Conservation (phyloP, 176 grass and related monocot genomes). For the Neostapfia colusana region DNA sequence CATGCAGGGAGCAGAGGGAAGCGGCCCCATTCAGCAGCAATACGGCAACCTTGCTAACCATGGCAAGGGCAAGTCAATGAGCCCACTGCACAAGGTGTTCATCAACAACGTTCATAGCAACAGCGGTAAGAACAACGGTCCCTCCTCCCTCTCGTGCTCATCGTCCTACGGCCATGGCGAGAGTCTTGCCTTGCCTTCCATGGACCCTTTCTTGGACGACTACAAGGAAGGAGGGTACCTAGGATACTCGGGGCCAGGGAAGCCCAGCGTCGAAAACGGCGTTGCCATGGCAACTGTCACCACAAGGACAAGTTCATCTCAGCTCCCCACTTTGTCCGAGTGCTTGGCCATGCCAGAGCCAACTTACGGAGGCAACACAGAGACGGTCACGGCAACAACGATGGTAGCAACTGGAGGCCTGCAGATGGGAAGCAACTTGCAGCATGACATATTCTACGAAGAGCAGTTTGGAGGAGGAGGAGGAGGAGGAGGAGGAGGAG, state of each 20-base stretch:
- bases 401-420: slow-evolving; percentile 11
- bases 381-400: background rate
- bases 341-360: slow-evolving; percentile 70
- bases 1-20: slow-evolving; percentile 6
- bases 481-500: no score
- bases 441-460: slow-evolving; percentile 22
- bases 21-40: background rate
- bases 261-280: background rate
- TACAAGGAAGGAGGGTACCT: slow-evolving; percentile 42
- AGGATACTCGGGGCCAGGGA: slow-evolving; percentile 30
- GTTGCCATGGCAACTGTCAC: background rate
- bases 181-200: slow-evolving; percentile 41
- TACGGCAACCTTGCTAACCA: slow-evolving; percentile 7
- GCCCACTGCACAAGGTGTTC: slow-evolving; percentile 59
- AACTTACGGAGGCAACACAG: slow-evolving; percentile 1
- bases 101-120: slow-evolving; percentile 39
- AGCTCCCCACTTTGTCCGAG: slow-evolving; percentile 60
- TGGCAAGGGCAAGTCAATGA: slow-evolving; percentile 50
- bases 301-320: slow-evolving; percentile 4
- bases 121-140: slow-evolving; percentile 16
- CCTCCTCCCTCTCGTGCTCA: slow-evolving; percentile 46
- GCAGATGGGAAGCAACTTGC: slow-evolving; percentile 11
- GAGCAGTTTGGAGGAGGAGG: slow-evolving; percentile 45
- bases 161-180: slow-evolving; percentile 48
- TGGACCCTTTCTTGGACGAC: slow-evolving; percentile 55